Conservation (phyloP, 23 red algal species). For the Pyropia yezoensis region DNA sequence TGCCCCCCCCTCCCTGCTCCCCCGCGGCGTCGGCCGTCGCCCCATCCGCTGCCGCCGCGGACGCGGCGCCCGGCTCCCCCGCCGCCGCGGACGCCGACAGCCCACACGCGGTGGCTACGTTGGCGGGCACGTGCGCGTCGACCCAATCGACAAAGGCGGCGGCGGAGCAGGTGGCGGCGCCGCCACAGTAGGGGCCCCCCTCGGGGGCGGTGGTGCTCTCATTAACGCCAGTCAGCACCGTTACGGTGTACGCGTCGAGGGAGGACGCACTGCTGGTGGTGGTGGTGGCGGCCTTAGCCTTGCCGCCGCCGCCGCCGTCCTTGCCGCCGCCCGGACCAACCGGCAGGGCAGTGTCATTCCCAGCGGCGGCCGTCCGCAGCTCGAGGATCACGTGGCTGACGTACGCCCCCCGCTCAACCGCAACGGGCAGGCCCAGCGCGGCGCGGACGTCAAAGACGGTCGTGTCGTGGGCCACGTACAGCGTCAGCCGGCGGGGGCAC, state of each 20-base stretch:
- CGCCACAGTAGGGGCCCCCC: slow-evolving; percentile 14
- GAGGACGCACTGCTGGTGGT: no score
- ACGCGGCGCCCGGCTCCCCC: no score
- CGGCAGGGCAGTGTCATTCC: neutral
- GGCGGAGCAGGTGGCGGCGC: neutral
- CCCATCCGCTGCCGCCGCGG: no score
- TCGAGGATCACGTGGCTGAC: slow-evolving; percentile 28
- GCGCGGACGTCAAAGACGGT: slow-evolving; percentile 38
- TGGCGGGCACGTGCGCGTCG: neutral
- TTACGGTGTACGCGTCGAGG: slow-evolving; percentile 1
- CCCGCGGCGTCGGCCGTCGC: no score
- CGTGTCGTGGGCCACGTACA: slow-evolving; percentile 27
- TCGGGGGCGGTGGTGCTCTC: neutral
- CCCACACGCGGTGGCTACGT: slow-evolving; percentile 6
- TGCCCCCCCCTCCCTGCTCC: no score
- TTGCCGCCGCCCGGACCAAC: neutral
- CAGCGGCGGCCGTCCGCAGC: neutral
- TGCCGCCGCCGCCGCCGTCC: neutral
- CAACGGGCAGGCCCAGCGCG: slow-evolving; percentile 21
- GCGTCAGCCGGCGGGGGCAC: slow-evolving; percentile 16
- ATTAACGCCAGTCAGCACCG: slow-evolving; percentile 4
- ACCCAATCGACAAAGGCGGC: slow-evolving; percentile 6
- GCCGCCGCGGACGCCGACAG: no score
- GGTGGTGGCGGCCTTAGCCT: neutral
- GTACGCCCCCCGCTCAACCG: slow-evolving; percentile 9